These are phyloP conservation scores for Sphaerulina vaccinii DNA, from an alignment of 2,329 filamentous ascomycete species.

Conservation along the genomic window DNA sequence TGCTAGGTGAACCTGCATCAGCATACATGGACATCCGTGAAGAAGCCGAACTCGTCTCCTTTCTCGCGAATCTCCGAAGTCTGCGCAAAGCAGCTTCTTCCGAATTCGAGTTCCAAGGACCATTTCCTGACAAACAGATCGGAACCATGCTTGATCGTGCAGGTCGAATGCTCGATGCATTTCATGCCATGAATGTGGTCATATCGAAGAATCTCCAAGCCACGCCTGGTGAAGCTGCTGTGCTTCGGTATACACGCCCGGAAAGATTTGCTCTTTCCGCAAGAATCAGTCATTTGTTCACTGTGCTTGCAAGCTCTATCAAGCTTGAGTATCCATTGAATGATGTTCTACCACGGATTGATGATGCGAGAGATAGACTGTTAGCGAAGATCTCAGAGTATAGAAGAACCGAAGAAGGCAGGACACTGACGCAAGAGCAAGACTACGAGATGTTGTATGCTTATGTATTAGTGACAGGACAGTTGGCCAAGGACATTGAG, in stretches of 20 bases:
- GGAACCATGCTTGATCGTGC: conserved; percentile 75
- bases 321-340: conserved; percentile 93
- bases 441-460: conserved; percentile 93
- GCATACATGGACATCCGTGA: conserved; percentile 84
- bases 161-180: conserved; percentile 82
- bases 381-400: conserved; percentile 87
- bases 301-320: conserved; percentile 85
- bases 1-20: conserved; percentile 40
- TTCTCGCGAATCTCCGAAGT: conserved; percentile 68
- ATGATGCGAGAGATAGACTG: conserved; percentile 75
- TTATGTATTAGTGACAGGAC: conserved; percentile 68
- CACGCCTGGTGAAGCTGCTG: conserved; percentile 75
- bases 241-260: conserved; percentile 73
- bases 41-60: conserved; percentile 82
- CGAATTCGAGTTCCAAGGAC: conserved; percentile 85
- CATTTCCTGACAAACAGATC: conserved; percentile 75
- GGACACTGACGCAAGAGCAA: conserved; percentile 60
- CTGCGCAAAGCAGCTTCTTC: conserved; percentile 71
- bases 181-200: conserved; percentile 94
- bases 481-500: conserved; percentile 36
- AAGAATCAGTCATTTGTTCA: conserved; percentile 83
- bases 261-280: conserved; percentile 81
- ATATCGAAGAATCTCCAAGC: conserved; percentile 75
- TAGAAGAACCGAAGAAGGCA: conserved; percentile 63
- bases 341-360: conserved; percentile 81